Conservation (phyloP, 805 yeast species). For the Monosporozyma yasuniensis region DNA sequence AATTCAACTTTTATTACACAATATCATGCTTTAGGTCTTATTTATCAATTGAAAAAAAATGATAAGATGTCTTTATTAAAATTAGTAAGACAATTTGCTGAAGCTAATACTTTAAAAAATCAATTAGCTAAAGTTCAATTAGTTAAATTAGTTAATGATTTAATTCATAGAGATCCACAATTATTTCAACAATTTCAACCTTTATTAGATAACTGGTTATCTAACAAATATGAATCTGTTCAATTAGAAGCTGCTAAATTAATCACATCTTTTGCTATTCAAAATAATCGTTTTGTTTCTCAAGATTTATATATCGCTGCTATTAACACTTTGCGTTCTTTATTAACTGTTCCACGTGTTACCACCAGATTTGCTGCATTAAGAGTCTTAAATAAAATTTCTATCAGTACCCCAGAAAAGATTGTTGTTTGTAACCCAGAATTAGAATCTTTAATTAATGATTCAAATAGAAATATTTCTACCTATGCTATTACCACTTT, state of each 20-base stretch:
- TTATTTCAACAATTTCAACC: conserved; percentile 38
- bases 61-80: conserved; percentile 92
- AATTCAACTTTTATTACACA: conserved; percentile 76
- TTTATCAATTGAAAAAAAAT: conserved; percentile 79
- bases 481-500: conserved; percentile 95
- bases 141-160: conserved; percentile 69
- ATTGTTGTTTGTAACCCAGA: conserved; percentile 74
- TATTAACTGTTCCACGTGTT: conserved; percentile 80
- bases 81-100: conserved; percentile 67
- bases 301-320: conserved; percentile 64
- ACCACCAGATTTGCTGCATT: conserved; percentile 90
- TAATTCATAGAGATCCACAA: conserved; percentile 63
- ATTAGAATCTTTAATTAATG: conserved; percentile 79
- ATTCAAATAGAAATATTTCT: conserved; percentile 82
- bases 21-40: conserved; percentile 89
- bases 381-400: conserved; percentile 76
- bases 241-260: conserved; percentile 83
- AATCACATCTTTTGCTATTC: conserved; percentile 36
- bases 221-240: conserved; percentile 80
- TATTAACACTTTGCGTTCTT: conserved; percentile 60
- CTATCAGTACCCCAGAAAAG: conserved; percentile 72
- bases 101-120: conserved; percentile 55
- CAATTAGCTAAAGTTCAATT: conserved; percentile 81
- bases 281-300: conserved; percentile 45
- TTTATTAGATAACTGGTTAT: conserved; percentile 60